Evolutionary conservation across 1,284 basidiomycete species (phyloP).

Genomic region (Wallemia hederae): DNA sequence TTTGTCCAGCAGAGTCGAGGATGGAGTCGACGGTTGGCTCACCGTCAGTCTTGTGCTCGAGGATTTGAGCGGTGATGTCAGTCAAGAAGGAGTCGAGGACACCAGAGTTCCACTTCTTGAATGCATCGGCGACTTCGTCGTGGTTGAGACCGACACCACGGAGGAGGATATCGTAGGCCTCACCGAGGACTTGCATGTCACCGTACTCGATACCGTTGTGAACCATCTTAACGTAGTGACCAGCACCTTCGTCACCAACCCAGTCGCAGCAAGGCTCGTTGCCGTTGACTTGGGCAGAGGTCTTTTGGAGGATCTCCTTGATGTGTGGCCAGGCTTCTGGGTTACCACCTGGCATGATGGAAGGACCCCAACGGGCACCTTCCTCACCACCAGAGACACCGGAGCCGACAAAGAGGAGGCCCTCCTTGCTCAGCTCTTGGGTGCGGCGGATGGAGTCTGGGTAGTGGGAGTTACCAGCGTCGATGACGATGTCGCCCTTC

Average conservation of each 20-base stretch:
- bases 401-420: constrained; percentile 84
- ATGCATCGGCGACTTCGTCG: constrained; percentile 66
- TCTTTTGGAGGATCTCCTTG: constrained; percentile 97
- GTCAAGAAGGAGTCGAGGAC: constrained; percentile 99
- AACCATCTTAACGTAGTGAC: constrained; percentile 97
- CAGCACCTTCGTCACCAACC: constrained; percentile 84
- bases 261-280: constrained; percentile 92
- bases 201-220: constrained; percentile 92
- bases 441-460: constrained; percentile 76
- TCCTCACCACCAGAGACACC: constrained; percentile 99
- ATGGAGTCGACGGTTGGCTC: constrained; percentile 68
- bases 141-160: constrained; percentile 64
- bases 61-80: constrained; percentile 84
- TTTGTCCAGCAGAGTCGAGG: constrained; percentile 85
- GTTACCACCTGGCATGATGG: constrained; percentile 96
- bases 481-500: constrained; percentile 76
- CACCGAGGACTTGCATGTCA: constrained; percentile 98
- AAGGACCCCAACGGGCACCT: constrained; percentile 88
- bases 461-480: constrained; percentile 90
- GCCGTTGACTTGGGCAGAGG: constrained; percentile 76
- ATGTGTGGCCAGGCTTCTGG: constrained; percentile 79
- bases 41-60: constrained; percentile 87
- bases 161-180: constrained; percentile 95
- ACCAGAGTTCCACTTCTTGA: constrained; percentile 66
- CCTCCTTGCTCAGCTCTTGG: constrained; percentile 76